Evolutionary conservation across 805 yeast genomes (phyloP), one percentile per base, ranked within the genome.

Genomic region (Kregervanrija fluxuum): DNA sequence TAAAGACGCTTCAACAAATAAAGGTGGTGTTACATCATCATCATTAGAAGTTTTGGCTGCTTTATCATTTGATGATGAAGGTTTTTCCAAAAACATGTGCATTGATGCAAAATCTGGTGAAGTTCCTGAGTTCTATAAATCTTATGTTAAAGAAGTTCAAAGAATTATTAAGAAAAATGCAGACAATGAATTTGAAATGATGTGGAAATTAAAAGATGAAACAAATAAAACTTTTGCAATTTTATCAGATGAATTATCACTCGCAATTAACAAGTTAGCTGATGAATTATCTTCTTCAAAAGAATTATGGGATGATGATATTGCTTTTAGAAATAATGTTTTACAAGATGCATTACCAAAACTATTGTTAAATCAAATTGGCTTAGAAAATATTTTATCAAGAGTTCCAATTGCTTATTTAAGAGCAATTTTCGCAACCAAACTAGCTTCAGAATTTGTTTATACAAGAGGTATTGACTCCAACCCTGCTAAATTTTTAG

Each of bases 11-110:
- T 86, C 96, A 11, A 89, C 97, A 38, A 91, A 91, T 69, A 91
- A 91, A 69, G 99, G 99, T 59, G 99, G 99, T 69, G 99, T 91
- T 43, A 91, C 99, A 1, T 90, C 97, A 2, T 89, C 97, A 2
- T 90, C 97, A 2, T 72, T 87, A 55, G 99, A 91, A 67, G 99
- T 91, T 11, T 75, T 91, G 54, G 96, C 97, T 9, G 91, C 99
- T 2, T 77, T 91, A 48, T 83, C 96, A 3, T 83, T 93, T 59
- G 89, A 82, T 57, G 99, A 91, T 65, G 77, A 74, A 42, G 85
- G 80, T 33, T 93, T 91, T 71, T 75, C 82, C 56, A 66, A 75
- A 44, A 69, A 85, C 60, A 93, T 91, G 88, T 85, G 93, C 62
- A 74, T 80, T 41, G 78, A 79, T 50, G 71, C 73, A n/a, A 53